These are phyloP conservation scores for Tephrocybe sp. DNA, from an alignment of 768 basidiomycete species.

Conservation along the genomic window DNA sequence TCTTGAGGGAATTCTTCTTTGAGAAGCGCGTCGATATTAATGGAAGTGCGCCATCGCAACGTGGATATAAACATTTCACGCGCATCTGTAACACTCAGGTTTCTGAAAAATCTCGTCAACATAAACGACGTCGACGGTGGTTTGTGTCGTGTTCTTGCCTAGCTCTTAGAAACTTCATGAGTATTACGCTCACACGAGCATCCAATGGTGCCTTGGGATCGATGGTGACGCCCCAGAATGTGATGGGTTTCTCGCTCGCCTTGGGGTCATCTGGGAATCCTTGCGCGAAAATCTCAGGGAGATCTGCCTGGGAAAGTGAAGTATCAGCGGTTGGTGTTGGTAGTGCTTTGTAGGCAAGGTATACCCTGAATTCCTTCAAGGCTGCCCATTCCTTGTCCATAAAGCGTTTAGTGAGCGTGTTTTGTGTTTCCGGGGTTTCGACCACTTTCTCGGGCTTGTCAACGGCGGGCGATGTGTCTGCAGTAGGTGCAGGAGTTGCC, in stretches of 20 bases:
- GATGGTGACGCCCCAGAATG: constrained; percentile 70
- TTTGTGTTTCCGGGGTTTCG: constrained; percentile 56
- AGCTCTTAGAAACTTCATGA: constrained; percentile 82
- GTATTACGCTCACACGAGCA: constrained; percentile 67
- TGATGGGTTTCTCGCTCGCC: constrained; percentile 48
- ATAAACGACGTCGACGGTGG: background rate
- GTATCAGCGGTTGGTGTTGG: background rate
- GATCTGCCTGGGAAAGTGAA: constrained; percentile 26
- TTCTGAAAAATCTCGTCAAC: constrained; percentile 28
- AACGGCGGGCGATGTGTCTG: constrained; percentile 11
- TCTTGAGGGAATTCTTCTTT: constrained; percentile 62
- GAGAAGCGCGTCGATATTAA: constrained; percentile 56
- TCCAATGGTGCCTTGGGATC: constrained; percentile 55
- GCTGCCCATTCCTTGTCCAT: constrained; percentile 71
- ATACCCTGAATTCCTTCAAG: constrained; percentile 64
- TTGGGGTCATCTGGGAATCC: constrained; percentile 60
- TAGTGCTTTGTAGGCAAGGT: constrained; percentile 15
- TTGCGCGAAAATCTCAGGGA: constrained; percentile 53
- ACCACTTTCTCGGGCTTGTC: constrained; percentile 11
- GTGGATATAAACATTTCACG: constrained; percentile 66
- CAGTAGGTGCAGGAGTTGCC: constrained; percentile 7
- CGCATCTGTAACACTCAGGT: constrained; percentile 52
- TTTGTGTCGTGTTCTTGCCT: constrained; percentile 37
- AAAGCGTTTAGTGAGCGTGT: constrained; percentile 65
- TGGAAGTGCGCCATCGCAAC: constrained; percentile 67